phyloP scores from a whole-genome alignment of 768 basidiomycete genomes.

The Hygrophorus pudorinus region DNA sequence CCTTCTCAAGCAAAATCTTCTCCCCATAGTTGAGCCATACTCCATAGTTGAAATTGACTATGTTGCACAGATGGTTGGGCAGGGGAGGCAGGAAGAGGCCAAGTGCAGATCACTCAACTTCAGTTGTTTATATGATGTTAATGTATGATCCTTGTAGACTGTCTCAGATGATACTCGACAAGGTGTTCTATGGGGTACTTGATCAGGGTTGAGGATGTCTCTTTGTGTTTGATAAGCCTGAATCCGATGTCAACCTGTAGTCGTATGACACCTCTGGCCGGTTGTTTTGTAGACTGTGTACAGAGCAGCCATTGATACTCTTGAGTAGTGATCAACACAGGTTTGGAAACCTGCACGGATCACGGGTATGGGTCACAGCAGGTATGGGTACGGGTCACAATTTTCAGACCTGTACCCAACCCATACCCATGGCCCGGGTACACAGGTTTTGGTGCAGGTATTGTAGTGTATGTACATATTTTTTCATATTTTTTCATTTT shows the following conservation, averaged over 20 bases:
- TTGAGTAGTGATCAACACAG: too few relatives aligned
- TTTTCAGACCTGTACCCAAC: too few relatives aligned
- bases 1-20: slow-evolving; percentile 87
- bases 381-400: too few relatives aligned
- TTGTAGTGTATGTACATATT: too few relatives aligned
- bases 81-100: slow-evolving; percentile 77
- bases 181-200: slow-evolving; percentile 88
- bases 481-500: too few relatives aligned
- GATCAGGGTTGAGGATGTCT: slow-evolving; percentile 92
- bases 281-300: slow-evolving; percentile 62
- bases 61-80: slow-evolving; percentile 80
- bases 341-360: too few relatives aligned
- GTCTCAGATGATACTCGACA: slow-evolving; percentile 97
- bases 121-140: neutral
- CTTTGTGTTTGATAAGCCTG: slow-evolving; percentile 80
- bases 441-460: too few relatives aligned
- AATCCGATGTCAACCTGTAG: slow-evolving; percentile 53
- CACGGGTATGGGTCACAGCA: too few relatives aligned
- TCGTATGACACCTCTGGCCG: neutral
- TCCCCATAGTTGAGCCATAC: slow-evolving; percentile 94
- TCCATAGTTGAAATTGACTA: slow-evolving; percentile 84
- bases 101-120: slow-evolving; percentile 48
- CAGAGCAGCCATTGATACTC: slow-evolving; percentile 78
- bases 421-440: too few relatives aligned
- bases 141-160: slow-evolving; percentile 39